phyloP scores from a whole-genome alignment of 345 rosid species.

The Salix caprea region DNA sequence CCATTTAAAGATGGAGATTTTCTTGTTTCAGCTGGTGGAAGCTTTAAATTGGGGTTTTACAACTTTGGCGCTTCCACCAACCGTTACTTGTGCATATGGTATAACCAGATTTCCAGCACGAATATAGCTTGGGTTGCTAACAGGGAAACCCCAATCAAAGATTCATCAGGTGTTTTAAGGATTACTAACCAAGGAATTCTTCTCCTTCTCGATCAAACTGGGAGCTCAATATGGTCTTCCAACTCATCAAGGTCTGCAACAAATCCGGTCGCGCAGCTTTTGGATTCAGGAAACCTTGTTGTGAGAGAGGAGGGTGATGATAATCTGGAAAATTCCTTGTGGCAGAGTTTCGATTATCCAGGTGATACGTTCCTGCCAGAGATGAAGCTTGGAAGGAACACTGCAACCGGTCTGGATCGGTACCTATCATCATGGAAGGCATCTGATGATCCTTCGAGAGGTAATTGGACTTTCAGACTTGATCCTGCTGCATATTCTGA shows the following conservation, averaged over 20 bases:
- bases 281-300: slow-evolving; percentile 4
- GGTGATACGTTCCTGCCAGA: slow-evolving; percentile 14
- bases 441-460: slow-evolving; percentile 9
- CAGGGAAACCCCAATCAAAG: background rate
- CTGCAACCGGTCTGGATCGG: slow-evolving; percentile 4
- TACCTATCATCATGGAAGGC: slow-evolving; percentile 8
- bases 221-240: background rate
- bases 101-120: background rate
- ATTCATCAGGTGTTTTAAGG: background rate
- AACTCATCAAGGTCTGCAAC: background rate
- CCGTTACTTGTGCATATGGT: background rate
- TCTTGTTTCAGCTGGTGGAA: background rate
- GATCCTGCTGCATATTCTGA: slow-evolving; percentile 13
- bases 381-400: slow-evolving; percentile 19
- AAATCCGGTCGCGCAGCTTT: background rate
- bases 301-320: background rate
- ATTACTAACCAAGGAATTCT: background rate
- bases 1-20: background rate
- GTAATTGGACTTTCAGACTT: background rate
- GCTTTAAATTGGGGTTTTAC: background rate
- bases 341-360: slow-evolving; percentile 2
- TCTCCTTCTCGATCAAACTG: background rate
- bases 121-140: slow-evolving; percentile 6
- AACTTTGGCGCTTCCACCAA: background rate
- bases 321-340: background rate